A percentile compares a stretch with the other conserved stretches of the same genome.
Evolutionary conservation across 257 asterid genomes (phyloP).

Genomic region (Paulownia fortunei): DNA sequence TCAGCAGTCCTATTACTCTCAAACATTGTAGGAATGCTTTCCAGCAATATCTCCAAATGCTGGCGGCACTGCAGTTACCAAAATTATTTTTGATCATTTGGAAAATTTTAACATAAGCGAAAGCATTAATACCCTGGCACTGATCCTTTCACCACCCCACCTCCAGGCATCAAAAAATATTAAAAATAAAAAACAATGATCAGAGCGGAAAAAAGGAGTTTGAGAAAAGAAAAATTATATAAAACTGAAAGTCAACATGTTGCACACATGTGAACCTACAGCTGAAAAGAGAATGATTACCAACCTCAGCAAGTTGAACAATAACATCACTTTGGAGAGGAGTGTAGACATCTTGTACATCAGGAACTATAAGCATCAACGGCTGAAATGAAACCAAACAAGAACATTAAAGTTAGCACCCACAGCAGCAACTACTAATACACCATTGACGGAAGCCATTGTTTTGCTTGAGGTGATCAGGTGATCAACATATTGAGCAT

Average conservation of each 20-base stretch:
- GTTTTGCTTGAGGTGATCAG: constrained; percentile 8
- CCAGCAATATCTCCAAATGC: constrained; percentile 84
- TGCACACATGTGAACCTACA: constrained; percentile 27
- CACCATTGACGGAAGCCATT: constrained; percentile 12
- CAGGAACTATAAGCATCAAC: constrained; percentile 97
- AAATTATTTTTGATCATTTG: constrained; percentile 16
- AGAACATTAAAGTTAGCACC: constrained; percentile 30
- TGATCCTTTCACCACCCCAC: neutral
- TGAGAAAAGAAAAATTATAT: neutral
- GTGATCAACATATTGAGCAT: constrained; percentile 16
- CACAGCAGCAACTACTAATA: constrained; percentile 12
- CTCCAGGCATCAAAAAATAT: neutral
- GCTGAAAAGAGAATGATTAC: constrained; percentile 35
- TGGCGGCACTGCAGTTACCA: constrained; percentile 75
- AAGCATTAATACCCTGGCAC: constrained; percentile 16
- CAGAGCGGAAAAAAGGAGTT: neutral
- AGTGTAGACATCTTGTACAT: constrained; percentile 95
- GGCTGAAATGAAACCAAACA: constrained; percentile 69
- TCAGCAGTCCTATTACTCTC: constrained; percentile 80
- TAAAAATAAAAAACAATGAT: constrained; percentile 2
- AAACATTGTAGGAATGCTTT: constrained; percentile 90
- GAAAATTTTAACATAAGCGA: neutral
- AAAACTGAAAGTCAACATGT: constrained; percentile 23
- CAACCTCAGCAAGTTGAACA: constrained; percentile 93
- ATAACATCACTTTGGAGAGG: constrained; percentile 92